Evolutionary conservation across 352 stramenopile genomes (phyloP), one percentile per base, ranked within the genome.

Genomic region (Lagenidium sp.): DNA sequence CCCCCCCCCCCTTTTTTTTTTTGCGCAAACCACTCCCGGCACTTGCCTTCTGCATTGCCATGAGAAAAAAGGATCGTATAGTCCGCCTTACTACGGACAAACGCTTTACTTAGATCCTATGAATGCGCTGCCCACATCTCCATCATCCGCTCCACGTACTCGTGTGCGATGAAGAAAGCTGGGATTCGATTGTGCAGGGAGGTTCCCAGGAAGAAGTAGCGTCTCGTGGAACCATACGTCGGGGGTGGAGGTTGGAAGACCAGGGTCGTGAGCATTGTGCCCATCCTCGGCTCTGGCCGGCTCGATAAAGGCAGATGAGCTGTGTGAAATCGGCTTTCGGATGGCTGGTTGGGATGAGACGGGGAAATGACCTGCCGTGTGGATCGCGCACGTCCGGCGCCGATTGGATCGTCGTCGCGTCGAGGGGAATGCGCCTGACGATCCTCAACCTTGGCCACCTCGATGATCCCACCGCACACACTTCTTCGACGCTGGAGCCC

Each of bases 61-160:
- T 99, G 95, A 7, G 86, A 97, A 54, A 98, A 99, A 0, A 99
- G 69, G 41, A 99, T 75, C 30, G 95, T 98, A 36, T 97, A 94
- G 41, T 92, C 67, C 8, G 92, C 92, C 36, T 90, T 91, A 46
- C 85, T 93, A 36, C n/a, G 35, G n/a, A n/a, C n/a, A n/a, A n/a
- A n/a, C 18, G 1, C 28, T 32, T 32, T 15, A 15, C 28, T 30
- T 22, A 10, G 6, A 26, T 22, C 41, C 23, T 23, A 12, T 26
- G 35, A 7, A 15, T 29, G 12, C 6, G 41, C 6, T 10, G 41
- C 39, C 7, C n/a, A 10, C 40, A 43, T 25, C 16, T 26, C 16
- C 32, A 20, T 42, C 44, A 47, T 36, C 16, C 18, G n/a, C 10
- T 19, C 4, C 36, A 66, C 70, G 8, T 65, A 94, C 81, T 87